Percentiles rank a stretch among this genome's conserved stretches.
phyloP scores from a whole-genome alignment of 768 basidiomycete genomes.

The Glaciozyma martinii region DNA sequence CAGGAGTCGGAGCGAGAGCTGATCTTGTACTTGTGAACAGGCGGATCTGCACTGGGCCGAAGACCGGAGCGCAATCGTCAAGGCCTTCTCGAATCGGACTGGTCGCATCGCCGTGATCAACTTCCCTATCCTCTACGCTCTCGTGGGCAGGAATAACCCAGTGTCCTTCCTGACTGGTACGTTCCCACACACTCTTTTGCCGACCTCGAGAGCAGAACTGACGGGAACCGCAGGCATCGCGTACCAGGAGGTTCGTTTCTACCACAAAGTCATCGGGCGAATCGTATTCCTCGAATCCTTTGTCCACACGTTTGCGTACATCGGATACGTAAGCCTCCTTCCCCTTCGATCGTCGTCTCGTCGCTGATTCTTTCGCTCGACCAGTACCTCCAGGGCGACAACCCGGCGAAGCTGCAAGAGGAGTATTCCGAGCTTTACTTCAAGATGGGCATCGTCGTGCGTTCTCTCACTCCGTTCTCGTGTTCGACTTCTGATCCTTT shows the following conservation, averaged over 20 bases:
- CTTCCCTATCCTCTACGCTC: slow-evolving; percentile 13
- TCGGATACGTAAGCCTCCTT: neutral
- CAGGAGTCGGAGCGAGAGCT: no score
- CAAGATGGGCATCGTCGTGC: slow-evolving; percentile 18
- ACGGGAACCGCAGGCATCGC: slow-evolving; percentile 7
- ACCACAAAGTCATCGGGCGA: slow-evolving; percentile 17
- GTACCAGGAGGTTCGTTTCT: slow-evolving; percentile 21
- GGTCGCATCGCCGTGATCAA: slow-evolving; percentile 23
- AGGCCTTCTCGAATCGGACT: slow-evolving; percentile 15
- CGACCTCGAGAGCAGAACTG: neutral
- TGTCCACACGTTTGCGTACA: slow-evolving; percentile 21
- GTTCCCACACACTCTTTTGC: neutral
- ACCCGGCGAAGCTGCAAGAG: neutral
- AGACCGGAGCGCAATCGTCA: neutral
- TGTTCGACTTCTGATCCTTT: neutral
- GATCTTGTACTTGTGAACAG: no score
- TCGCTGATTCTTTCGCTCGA: neutral
- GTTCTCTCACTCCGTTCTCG: neutral
- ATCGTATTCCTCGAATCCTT: slow-evolving; percentile 14
- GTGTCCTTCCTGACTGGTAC: slow-evolving; percentile 13
- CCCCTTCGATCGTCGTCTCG: neutral
- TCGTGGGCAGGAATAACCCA: slow-evolving; percentile 23
- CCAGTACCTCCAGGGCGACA: neutral
- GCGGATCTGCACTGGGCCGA: no score
- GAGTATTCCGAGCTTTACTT: slow-evolving; percentile 15